A percentile compares a stretch with the other conserved stretches of the same genome.
These are phyloP conservation scores for Dothideomycetes sp. DNA, from an alignment of 2,329 filamentous ascomycete genomes.

Conservation along the genomic window DNA sequence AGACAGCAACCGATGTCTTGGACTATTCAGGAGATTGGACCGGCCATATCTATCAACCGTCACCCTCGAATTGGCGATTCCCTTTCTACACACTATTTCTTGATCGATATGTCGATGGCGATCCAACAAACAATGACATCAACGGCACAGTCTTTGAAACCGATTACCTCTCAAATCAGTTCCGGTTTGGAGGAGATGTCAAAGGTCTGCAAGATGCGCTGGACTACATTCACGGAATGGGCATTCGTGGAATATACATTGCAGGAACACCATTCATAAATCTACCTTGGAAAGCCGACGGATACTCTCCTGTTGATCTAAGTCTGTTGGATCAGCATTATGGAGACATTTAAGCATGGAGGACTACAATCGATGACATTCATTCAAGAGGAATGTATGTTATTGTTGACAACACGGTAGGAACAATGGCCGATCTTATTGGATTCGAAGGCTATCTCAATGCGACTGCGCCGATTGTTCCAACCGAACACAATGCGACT, in stretches of 20 bases:
- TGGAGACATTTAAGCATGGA: slow-evolving; percentile 48
- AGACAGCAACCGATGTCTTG: slow-evolving; percentile 40
- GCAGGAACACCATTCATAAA: slow-evolving; percentile 56
- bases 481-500: slow-evolving; percentile 44
- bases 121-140: slow-evolving; percentile 52
- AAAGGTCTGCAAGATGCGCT: slow-evolving; percentile 48
- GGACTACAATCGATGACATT: slow-evolving; percentile 47
- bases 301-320: slow-evolving; percentile 48
- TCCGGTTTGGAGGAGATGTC: slow-evolving; percentile 53
- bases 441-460: slow-evolving; percentile 53
- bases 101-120: slow-evolving; percentile 54
- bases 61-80: slow-evolving; percentile 53
- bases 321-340: slow-evolving; percentile 54
- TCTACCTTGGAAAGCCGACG: slow-evolving; percentile 51
- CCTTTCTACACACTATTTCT: slow-evolving; percentile 56
- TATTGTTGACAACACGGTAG: slow-evolving; percentile 54
- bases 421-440: slow-evolving; percentile 53
- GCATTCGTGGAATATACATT: slow-evolving; percentile 49
- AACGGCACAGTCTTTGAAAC: slow-evolving; percentile 52
- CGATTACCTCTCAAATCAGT: slow-evolving; percentile 47
- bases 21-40: slow-evolving; percentile 49
- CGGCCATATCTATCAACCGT: slow-evolving; percentile 40
- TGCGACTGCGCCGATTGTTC: slow-evolving; percentile 42
- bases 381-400: slow-evolving; percentile 54
- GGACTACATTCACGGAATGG: slow-evolving; percentile 54